Base-by-base conservation (phyloP, 2,329 filamentous ascomycete species). In the Cercospora janseana region DNA sequence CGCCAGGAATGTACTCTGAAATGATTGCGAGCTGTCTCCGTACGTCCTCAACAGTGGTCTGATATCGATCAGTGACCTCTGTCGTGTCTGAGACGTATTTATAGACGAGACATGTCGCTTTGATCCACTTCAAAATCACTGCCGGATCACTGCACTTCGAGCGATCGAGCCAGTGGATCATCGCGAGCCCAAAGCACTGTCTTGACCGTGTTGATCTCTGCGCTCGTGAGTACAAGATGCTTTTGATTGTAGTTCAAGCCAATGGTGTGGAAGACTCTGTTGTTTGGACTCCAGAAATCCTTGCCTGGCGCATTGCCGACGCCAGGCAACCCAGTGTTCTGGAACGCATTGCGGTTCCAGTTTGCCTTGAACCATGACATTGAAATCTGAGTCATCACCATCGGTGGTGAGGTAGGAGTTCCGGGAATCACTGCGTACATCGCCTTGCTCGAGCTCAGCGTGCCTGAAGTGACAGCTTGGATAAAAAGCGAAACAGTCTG, bases 71-170 rank as follows among this genome's bases (percentile, higher is more conserved):
- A 8, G 27, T 13, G 3, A 45, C 42, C 10, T 31, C 27, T 10
- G 13, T 24, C 8, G 29, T 15, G 4, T 32, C 26, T 6, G 27
- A 12, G 6, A 32, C 15, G 23, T 45, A 45, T 18, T 9, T 31
- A n/a, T 31, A 45, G n/a, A 45, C 42, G 10, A 28, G 27, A 6
- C 42, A 12, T 7, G 42, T 8, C 4, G 42, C 42, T 28, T 35
- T 45, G 24, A 45, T 21, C 15, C 15, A 32, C 18, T 45, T 45
- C 27, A 45, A 24, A 21, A 45, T 32, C 29, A 31, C 13, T 12
- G 16, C 21, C 12, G 42, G 42, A 45, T 45, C 35, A 12, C n/a
- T 20, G 18, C 29, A 32, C n/a, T 21, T 28, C 10, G 18, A n/a
- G 16, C 28, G 16, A 9, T 32, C 16, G 18, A 45, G 13, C 42